Evolutionary conservation across 331 rosid genomes (phyloP).

Genomic region (Pyracantha coccinea): DNA sequence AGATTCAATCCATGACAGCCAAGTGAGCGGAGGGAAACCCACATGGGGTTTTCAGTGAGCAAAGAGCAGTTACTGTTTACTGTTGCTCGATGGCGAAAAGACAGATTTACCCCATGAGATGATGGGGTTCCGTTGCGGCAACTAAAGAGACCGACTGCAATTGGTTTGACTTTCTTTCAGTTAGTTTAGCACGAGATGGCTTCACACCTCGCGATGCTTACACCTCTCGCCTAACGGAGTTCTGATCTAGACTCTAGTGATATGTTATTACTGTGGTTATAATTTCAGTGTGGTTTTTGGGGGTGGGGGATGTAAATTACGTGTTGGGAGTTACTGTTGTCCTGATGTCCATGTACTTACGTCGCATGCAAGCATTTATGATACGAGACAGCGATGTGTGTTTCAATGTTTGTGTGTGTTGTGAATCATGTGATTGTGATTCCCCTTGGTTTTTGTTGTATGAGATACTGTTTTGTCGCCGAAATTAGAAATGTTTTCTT

Average conservation of each 20-base stretch:
- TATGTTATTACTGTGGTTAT: neutral
- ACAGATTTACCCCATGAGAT: neutral
- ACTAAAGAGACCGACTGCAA: too few species aligned
- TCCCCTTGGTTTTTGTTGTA: neutral
- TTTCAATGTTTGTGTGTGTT: neutral
- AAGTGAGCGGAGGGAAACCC: neutral
- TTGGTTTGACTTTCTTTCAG: too few species aligned
- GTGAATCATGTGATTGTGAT: neutral
- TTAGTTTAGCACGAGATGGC: too few species aligned
- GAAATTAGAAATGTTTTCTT: neutral
- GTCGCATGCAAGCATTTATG: slow-evolving; percentile 81
- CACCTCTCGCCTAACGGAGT: too few species aligned
- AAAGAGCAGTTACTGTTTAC: too few species aligned
- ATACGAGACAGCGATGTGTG: slow-evolving; percentile 37
- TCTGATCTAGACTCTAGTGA: too few species aligned
- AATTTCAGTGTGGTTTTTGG: neutral
- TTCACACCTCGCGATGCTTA: too few species aligned
- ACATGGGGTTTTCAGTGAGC: neutral
- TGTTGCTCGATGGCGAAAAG: neutral
- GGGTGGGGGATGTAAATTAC: slow-evolving; percentile 29
- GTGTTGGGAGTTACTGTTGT: slow-evolving; percentile 41
- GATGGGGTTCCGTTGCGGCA: neutral
- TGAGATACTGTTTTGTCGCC: neutral
- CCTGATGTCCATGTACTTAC: slow-evolving; percentile 42
- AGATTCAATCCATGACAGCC: neutral